Percentiles rank a stretch among this genome's conserved stretches.
Evolutionary conservation across 2,329 filamentous ascomycete species (phyloP).

Genomic region (Penicillium sp.): DNA sequence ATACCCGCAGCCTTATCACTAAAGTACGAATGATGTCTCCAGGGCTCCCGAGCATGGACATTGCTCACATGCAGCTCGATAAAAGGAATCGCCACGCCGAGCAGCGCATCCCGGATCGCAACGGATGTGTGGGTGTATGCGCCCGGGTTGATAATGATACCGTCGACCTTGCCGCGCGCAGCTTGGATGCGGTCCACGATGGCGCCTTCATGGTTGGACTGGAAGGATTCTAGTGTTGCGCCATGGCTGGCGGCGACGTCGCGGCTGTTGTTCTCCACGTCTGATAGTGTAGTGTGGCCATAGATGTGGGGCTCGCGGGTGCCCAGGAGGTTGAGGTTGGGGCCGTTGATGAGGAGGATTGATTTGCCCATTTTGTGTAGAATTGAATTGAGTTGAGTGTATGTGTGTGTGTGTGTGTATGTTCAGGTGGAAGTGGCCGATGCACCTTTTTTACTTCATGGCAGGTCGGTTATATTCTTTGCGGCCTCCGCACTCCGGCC

Average conservation of each 20-base stretch:
- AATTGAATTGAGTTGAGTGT: neutral
- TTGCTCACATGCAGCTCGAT: slow-evolving; percentile 78
- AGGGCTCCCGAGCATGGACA: slow-evolving; percentile 70
- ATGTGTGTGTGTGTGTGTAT: neutral
- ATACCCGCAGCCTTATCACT: slow-evolving; percentile 75
- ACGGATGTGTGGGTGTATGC: slow-evolving; percentile 77
- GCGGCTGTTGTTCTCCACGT: slow-evolving; percentile 57
- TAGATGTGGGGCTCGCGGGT: slow-evolving; percentile 74
- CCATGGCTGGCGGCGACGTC: slow-evolving; percentile 53
- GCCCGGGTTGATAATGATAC: slow-evolving; percentile 70
- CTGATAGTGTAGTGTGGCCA: slow-evolving; percentile 66
- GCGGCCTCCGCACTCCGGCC: slow-evolving; percentile 11
- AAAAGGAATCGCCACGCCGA: slow-evolving; percentile 70
- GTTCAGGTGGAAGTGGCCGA: neutral
- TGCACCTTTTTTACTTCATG: neutral
- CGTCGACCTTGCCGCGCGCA: slow-evolving; percentile 61
- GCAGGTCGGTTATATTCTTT: slow-evolving; percentile 1
- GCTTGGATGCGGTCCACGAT: slow-evolving; percentile 73
- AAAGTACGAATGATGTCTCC: slow-evolving; percentile 69
- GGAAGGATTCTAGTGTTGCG: slow-evolving; percentile 60
- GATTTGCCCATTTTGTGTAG: slow-evolving; percentile 33
- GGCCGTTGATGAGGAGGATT: slow-evolving; percentile 77
- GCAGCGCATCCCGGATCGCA: slow-evolving; percentile 71
- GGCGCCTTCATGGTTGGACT: slow-evolving; percentile 77
- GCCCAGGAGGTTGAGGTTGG: slow-evolving; percentile 78